Base-by-base conservation (phyloP, 768 basidiomycete genomes). In the Trichaptum fuscoviolaceum region DNA sequence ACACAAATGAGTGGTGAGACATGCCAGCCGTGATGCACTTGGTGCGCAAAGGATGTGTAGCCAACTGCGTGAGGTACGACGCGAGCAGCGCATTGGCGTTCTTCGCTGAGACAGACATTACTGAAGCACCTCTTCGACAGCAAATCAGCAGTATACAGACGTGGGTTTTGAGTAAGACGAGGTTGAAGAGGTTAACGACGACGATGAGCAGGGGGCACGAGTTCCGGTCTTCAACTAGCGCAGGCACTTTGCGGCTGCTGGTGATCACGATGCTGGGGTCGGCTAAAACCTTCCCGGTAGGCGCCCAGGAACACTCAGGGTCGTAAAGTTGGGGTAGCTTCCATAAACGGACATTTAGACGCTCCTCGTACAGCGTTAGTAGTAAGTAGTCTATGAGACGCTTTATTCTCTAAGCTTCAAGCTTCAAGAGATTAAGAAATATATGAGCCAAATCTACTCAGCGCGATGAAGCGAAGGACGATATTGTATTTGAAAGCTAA, bases 21-120 rank as follows among this genome's bases (percentile, higher is more conserved):
- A 61, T 71, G 86, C 90, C 89, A 63, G 89, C 86, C 0, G 93
- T 95, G 69, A 88, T 68, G 8, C 88, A 85, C 79, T 95, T 95
- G 58, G 93, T 95, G 58, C 91, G 83, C 64, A 95, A 79, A 0
- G 93, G 93, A 71, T 90, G 82, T 6, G 79, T 73, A 0, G 85
- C 79, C 63, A 95, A 86, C 72, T 90, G 84, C 18, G 79, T 76
- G 5, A 94, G 83, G 75, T 95, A 95, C 57, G 80, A 84, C n/a
- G 83, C 81, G 27, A 93, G 83, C 60, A 92, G 77, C 15, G 88
- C 80, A 67, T 77, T 72, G 68, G 73, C 66, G 74, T 77, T 65
- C 73, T 72, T 67, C 70, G 73, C 10, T 68, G n/a, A 67, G 58
- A 23, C 70, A 59, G 62, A 73, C 42, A 61, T 61, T 20, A 12